Percentiles rank a stretch among this genome's conserved stretches.
phyloP scores from a whole-genome alignment of 331 rosid genomes.

The Phaseolus coccineus region DNA sequence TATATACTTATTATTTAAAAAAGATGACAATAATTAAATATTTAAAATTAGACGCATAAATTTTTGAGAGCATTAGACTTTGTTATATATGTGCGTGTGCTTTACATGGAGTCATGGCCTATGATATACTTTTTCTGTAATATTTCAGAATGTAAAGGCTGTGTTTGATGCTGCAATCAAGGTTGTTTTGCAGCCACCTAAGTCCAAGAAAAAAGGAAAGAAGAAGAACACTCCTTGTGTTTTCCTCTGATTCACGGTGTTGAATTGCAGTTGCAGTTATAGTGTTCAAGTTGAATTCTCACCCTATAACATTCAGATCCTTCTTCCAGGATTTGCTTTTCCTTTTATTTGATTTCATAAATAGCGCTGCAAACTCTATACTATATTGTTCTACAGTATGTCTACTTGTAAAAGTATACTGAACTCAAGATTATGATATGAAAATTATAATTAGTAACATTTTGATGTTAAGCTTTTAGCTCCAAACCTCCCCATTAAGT shows the following conservation, averaged over 20 bases:
- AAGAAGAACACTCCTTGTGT: slow-evolving; percentile 63
- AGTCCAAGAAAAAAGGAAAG: slow-evolving; percentile 64
- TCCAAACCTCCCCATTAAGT: background rate
- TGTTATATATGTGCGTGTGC: too few species aligned
- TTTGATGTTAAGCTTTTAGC: background rate
- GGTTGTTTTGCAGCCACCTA: slow-evolving; percentile 85
- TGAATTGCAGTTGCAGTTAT: slow-evolving; percentile 41
- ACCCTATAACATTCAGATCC: slow-evolving; percentile 22
- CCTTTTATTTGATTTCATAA: slow-evolving; percentile 20
- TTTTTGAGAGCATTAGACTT: background rate
- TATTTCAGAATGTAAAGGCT: slow-evolving; percentile 73
- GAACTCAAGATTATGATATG: background rate
- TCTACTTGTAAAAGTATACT: background rate
- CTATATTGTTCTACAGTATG: background rate
- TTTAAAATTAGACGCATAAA: background rate
- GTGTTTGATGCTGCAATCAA: slow-evolving; percentile 93
- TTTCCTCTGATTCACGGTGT: slow-evolving; percentile 17
- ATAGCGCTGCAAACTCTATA: background rate
- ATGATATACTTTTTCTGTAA: slow-evolving; percentile 18
- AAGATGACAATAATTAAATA: background rate
- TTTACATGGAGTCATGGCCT: background rate
- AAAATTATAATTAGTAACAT: background rate
- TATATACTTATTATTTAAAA: too few species aligned
- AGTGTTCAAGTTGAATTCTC: slow-evolving; percentile 18
- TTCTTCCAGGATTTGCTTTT: background rate